Conservation (phyloP, 345 rosid genomes). For the Eucalyptus erythrocorys region DNA sequence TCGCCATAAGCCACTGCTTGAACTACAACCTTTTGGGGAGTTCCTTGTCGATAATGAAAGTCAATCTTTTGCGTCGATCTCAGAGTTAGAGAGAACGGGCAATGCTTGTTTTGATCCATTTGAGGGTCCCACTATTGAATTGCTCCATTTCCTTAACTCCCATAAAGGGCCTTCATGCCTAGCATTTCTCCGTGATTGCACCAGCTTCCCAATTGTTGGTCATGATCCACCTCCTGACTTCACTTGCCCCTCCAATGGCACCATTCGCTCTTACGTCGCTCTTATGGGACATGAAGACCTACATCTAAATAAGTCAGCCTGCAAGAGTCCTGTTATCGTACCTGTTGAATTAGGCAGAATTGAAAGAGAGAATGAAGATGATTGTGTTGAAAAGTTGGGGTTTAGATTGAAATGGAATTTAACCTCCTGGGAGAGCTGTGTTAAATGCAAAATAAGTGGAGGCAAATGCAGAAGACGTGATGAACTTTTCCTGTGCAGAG, state of each 20-base stretch:
- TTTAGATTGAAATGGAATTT: background rate
- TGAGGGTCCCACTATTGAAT: background rate
- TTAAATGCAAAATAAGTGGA: background rate
- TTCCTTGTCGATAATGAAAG: background rate
- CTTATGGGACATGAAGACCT: background rate
- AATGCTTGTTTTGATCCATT: background rate
- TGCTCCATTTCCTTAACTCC: background rate
- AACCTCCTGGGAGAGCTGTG: background rate
- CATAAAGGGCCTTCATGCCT: fast-evolving
- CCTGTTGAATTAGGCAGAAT: background rate
- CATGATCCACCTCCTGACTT: background rate
- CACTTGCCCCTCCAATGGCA: background rate
- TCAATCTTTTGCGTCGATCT: background rate
- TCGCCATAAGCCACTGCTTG: fast-evolving
- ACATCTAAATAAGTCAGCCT: background rate
- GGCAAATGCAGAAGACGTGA: background rate
- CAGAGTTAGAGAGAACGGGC: background rate
- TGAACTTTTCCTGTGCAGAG: background rate
- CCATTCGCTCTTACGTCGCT: background rate
- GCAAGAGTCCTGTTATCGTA: background rate
- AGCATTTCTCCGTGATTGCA: background rate
- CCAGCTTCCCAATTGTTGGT: background rate
- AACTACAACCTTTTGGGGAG: background rate
- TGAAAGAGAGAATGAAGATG: background rate
- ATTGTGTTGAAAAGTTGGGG: fast-evolving